These are phyloP conservation scores for Pyropia yezoensis DNA, from an alignment of 23 red algal genomes.

Conservation along the genomic window DNA sequence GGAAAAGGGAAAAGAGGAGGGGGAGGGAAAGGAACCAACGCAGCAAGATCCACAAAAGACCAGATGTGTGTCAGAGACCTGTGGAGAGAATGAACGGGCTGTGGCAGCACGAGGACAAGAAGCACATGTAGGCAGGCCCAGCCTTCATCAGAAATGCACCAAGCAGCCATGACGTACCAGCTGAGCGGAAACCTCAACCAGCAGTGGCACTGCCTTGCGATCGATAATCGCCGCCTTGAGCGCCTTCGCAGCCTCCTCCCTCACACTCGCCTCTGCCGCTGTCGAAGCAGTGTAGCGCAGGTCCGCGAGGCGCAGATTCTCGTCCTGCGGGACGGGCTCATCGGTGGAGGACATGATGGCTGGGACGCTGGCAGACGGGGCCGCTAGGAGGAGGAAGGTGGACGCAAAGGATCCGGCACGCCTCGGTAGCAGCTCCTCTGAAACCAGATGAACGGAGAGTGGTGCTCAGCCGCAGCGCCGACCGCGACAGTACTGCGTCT, in stretches of 20 bases:
- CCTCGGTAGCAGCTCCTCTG: no score
- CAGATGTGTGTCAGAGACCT: background rate
- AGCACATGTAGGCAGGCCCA: background rate
- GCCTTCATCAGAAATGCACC: background rate
- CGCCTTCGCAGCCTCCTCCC: constrained; percentile 7
- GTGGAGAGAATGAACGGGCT: background rate
- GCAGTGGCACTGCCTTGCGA: constrained; percentile 66
- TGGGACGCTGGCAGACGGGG: no score
- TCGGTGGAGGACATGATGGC: constrained; percentile 1
- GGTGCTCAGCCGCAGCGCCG: no score
- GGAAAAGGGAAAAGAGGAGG: background rate
- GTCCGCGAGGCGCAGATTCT: constrained; percentile 64
- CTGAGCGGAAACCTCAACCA: constrained; percentile 37
- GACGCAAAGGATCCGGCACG: no score
- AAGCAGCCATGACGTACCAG: constrained; percentile 36
- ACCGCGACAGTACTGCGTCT: no score
- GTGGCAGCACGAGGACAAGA: constrained; percentile 1
- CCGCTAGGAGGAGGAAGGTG: no score
- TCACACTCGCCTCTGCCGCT: background rate
- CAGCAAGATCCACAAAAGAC: background rate
- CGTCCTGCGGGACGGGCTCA: constrained; percentile 53
- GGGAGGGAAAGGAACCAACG: background rate
- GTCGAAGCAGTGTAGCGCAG: constrained; percentile 35
- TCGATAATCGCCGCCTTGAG: constrained; percentile 54
- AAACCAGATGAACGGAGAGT: no score